phyloP scores from a whole-genome alignment of 2,329 filamentous ascomycete species.

The Calonectria honghensis region DNA sequence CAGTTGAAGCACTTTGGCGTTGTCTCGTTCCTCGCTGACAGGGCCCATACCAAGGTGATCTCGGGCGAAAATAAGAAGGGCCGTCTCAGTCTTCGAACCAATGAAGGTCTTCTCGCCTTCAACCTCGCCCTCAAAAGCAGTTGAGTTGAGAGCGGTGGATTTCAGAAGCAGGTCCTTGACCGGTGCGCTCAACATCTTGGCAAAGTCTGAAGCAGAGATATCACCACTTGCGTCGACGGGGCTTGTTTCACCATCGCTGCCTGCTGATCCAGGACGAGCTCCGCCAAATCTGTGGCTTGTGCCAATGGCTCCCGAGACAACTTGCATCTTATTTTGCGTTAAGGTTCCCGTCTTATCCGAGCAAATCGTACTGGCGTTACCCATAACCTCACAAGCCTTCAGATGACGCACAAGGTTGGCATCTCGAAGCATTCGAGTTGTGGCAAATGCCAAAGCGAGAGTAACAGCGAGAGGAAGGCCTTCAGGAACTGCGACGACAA shows the following conservation, averaged over 20 bases:
- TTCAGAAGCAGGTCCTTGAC: constrained; percentile 74
- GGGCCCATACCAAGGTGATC: constrained; percentile 80
- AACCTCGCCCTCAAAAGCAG: constrained; percentile 85
- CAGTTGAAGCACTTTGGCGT: constrained; percentile 76
- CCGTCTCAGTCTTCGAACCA: constrained; percentile 86
- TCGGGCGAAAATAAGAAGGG: constrained; percentile 81
- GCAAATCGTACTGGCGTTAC: constrained; percentile 83
- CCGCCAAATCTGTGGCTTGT: constrained; percentile 73
- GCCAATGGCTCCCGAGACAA: constrained; percentile 77
- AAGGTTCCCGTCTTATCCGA: constrained; percentile 81
- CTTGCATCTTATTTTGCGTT: constrained; percentile 82
- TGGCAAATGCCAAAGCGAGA: constrained; percentile 84
- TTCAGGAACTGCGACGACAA: constrained; percentile 87
- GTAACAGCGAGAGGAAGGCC: constrained; percentile 87
- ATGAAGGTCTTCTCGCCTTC: constrained; percentile 80
- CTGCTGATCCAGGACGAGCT: constrained; percentile 51
- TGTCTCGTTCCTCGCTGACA: constrained; percentile 78
- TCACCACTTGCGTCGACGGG: constrained; percentile 59
- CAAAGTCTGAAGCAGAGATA: constrained; percentile 67
- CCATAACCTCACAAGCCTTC: constrained; percentile 88
- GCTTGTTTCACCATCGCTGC: constrained; percentile 52
- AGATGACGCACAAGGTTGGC: constrained; percentile 86
- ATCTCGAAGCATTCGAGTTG: constrained; percentile 84
- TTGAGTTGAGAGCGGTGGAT: constrained; percentile 81
- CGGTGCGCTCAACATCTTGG: constrained; percentile 65